These are phyloP conservation scores for Neltuma alba DNA, from an alignment of 306 rosid species.

Conservation along the genomic window DNA sequence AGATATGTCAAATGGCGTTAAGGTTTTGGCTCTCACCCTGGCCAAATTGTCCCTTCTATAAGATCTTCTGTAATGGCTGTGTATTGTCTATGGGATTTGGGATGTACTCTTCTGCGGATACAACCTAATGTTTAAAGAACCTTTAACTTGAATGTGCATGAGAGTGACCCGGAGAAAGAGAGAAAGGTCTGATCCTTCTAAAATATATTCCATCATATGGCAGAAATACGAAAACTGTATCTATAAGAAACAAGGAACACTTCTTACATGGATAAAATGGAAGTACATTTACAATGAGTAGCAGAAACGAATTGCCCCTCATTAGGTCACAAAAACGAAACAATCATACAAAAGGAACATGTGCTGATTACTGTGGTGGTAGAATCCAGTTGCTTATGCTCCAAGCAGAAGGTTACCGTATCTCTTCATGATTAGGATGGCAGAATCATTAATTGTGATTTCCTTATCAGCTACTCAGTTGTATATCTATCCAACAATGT, in stretches of 20 bases:
- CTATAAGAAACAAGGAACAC: not conserved
- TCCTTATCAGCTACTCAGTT: not conserved
- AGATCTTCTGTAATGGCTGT: constrained; percentile 33
- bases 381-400: not conserved
- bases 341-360: not conserved
- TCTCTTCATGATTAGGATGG: not conserved
- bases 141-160: constrained; percentile 1
- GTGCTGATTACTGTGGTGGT: not conserved
- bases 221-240: not conserved
- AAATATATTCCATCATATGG: not conserved
- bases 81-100: constrained; percentile 24
- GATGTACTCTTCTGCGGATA: constrained; percentile 31
- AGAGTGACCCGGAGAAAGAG: not conserved
- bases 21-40: constrained; percentile 79
- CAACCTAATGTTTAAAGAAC: constrained; percentile 16
- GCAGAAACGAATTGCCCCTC: not conserved
- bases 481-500: not conserved
- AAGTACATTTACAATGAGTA: not conserved
- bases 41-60: constrained; percentile 81
- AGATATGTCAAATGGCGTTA: constrained; percentile 86
- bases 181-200: constrained; percentile 21
- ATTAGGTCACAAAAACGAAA: not conserved
- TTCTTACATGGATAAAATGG: constrained; percentile 3
- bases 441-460: not conserved
- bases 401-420: not conserved